phyloP scores from a whole-genome alignment of 495 filamentous ascomycete species.

The Aspergillus sparsus region DNA sequence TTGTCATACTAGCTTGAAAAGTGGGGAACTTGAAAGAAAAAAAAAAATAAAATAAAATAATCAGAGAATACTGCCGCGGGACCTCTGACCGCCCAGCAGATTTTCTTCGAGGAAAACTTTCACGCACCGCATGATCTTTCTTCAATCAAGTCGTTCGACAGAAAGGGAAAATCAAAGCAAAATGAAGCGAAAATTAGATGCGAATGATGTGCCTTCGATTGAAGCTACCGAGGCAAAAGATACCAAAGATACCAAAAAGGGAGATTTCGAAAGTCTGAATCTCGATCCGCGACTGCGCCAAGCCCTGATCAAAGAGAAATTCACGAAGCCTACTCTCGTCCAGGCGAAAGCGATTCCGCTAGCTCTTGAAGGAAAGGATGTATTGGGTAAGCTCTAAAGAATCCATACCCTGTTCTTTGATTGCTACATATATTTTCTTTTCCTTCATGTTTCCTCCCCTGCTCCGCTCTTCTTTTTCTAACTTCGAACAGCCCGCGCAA shows the following conservation, averaged over 20 bases:
- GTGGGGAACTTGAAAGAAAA: neutral
- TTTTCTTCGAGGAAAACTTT: slow-evolving; percentile 43
- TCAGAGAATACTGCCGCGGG: slow-evolving; percentile 28
- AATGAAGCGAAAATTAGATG: slow-evolving; percentile 69
- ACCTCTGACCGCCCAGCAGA: slow-evolving; percentile 45
- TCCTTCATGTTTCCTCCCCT: no score
- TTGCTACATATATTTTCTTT: no score
- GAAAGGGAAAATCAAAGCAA: slow-evolving; percentile 13
- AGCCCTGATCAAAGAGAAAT: slow-evolving; percentile 81
- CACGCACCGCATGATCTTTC: neutral
- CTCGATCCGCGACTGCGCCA: slow-evolving; percentile 85
- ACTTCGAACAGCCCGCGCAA: slow-evolving; percentile 65
- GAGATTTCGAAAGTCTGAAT: slow-evolving; percentile 55
- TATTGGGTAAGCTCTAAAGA: slow-evolving; percentile 59
- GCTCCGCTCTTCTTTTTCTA: slow-evolving; percentile 19
- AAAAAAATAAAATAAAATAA: neutral
- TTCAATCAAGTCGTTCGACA: slow-evolving; percentile 2
- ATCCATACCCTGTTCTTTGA: neutral
- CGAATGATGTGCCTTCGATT: slow-evolving; percentile 56
- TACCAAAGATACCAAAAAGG: slow-evolving; percentile 22
- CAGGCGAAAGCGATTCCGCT: slow-evolving; percentile 87
- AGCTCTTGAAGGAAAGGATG: slow-evolving; percentile 86
- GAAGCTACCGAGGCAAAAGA: slow-evolving; percentile 32
- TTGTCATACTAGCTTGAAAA: no score
- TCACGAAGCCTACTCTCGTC: slow-evolving; percentile 78